phyloP scores from a whole-genome alignment of 768 basidiomycete genomes.

The Rhodotorula graminis region DNA sequence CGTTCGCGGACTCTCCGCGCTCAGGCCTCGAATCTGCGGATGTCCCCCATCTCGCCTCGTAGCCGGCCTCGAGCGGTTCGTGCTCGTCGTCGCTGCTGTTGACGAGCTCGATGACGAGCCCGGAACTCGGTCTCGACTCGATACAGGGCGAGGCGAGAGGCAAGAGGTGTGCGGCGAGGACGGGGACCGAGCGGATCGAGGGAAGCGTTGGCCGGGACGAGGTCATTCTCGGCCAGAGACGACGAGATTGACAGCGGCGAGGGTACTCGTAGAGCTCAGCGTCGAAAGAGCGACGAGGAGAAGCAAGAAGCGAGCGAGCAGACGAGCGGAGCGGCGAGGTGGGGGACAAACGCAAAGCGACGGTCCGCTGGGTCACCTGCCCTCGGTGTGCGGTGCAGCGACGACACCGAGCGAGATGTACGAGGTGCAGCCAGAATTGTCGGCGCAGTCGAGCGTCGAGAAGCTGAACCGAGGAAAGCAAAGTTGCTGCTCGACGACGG shows the following conservation, averaged over 20 bases:
- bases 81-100: background rate
- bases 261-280: background rate
- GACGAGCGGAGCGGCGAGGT: background rate
- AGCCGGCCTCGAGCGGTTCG: background rate
- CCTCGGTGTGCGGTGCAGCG: no score
- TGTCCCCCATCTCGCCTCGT: background rate
- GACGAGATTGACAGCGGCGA: no score
- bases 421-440: no score
- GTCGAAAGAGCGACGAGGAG: background rate
- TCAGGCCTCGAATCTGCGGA: background rate
- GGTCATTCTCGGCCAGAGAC: background rate
- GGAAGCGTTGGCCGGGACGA: background rate
- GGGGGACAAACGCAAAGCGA: background rate
- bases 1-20: background rate
- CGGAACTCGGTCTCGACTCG: no score
- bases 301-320: background rate
- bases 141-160: background rate
- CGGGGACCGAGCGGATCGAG: background rate
- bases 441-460: no score
- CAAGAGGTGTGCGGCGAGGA: background rate
- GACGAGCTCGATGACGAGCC: background rate
- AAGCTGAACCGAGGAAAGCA: background rate
- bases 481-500: background rate
- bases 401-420: background rate
- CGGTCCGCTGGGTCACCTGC: no score